phyloP scores from a whole-genome alignment of 768 basidiomycete genomes.

The Kwoniella botswanensis region DNA sequence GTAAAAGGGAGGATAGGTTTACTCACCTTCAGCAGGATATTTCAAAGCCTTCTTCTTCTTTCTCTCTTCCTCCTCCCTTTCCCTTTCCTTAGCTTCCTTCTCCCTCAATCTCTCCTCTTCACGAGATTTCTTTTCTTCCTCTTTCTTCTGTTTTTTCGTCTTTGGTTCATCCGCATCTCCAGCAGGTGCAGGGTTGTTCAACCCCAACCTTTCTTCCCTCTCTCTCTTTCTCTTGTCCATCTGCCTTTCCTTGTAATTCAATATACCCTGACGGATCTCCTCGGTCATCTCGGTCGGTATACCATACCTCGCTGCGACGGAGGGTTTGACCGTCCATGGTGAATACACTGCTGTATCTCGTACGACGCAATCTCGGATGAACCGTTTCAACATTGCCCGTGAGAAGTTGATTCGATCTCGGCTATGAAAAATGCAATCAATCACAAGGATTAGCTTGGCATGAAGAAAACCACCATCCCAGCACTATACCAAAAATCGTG shows the following conservation, averaged over 20 bases:
- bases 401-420: conserved; percentile 95
- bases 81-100: conserved; percentile 44
- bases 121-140: conserved; percentile 27
- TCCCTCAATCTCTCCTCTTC: conserved; percentile 29
- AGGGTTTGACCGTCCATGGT: conserved; percentile 91
- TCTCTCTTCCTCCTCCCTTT: conserved; percentile 46
- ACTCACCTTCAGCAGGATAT: conserved; percentile 56
- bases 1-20: not conserved
- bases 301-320: conserved; percentile 81
- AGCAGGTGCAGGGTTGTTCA: conserved; percentile 18
- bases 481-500: too few relatives aligned
- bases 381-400: conserved; percentile 93
- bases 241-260: conserved; percentile 80
- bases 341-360: conserved; percentile 89
- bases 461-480: not conserved
- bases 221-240: conserved; percentile 89
- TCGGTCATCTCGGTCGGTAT: conserved; percentile 85
- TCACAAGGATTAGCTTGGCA: conserved; percentile 8
- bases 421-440: conserved; percentile 60
- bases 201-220: conserved; percentile 47
- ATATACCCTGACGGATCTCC: conserved; percentile 76
- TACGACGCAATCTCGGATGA: conserved; percentile 93
- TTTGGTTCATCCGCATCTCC: conserved; percentile 31
- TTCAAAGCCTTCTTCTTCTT: conserved; percentile 55
- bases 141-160: conserved; percentile 36